These are phyloP conservation scores for Saturnispora halmiae DNA, from an alignment of 805 yeast species.

Conservation along the genomic window DNA sequence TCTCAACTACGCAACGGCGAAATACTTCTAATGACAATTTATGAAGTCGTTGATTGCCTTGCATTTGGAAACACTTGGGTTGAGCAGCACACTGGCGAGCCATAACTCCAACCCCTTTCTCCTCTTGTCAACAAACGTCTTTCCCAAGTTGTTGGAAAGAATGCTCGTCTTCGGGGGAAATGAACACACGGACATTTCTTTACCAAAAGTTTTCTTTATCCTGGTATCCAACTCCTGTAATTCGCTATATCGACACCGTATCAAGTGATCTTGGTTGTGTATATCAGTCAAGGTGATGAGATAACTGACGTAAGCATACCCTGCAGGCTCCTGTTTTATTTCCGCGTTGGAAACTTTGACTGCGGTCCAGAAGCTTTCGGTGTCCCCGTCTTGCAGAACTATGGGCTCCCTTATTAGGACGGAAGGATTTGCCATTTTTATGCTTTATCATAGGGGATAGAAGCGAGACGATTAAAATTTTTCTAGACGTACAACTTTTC, in stretches of 20 bases:
- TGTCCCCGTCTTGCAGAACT: slow-evolving; percentile 1
- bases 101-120: slow-evolving; percentile 54
- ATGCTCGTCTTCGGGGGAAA: slow-evolving; percentile 42
- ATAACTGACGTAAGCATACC: slow-evolving; percentile 27
- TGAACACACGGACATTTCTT: slow-evolving; percentile 38
- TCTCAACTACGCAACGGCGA: no score
- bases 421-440: no score
- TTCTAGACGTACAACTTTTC: no score
- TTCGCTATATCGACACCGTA: slow-evolving; percentile 59
- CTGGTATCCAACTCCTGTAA: slow-evolving; percentile 39
- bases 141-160: slow-evolving; percentile 21
- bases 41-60: slow-evolving; percentile 35
- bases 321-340: slow-evolving; percentile 21
- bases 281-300: slow-evolving; percentile 21
- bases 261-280: slow-evolving; percentile 32
- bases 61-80: slow-evolving; percentile 35
- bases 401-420: no score
- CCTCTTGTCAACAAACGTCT: slow-evolving; percentile 43
- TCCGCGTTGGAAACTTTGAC: slow-evolving; percentile 26
- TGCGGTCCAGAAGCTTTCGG: slow-evolving; percentile 3
- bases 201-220: slow-evolving; percentile 32
- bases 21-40: no score
- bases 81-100: slow-evolving; percentile 43
- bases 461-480: no score
- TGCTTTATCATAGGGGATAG: slow-evolving; percentile 27